Percentiles rank a stretch among this genome's conserved stretches.
Evolutionary conservation across 495 filamentous ascomycete genomes (phyloP).

Genomic region (Talaromyces proteolyticus): DNA sequence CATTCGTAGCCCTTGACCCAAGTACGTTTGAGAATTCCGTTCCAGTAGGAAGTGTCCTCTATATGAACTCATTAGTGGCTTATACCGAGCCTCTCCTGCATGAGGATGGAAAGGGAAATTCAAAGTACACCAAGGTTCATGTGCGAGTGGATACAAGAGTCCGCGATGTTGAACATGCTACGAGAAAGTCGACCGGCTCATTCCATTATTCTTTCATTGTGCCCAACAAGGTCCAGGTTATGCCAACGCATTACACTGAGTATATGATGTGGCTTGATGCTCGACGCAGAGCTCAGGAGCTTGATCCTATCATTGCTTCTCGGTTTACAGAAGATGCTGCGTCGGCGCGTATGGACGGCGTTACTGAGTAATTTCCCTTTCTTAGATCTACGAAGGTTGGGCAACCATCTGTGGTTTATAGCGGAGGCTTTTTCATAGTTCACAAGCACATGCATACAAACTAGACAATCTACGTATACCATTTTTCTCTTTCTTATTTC

Average conservation of each 20-base stretch:
- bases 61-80: conserved; percentile 69
- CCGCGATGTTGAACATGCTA: conserved; percentile 70
- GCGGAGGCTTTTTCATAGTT: too few relatives aligned
- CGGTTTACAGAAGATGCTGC: conserved; percentile 30
- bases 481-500: too few relatives aligned
- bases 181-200: conserved; percentile 68
- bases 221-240: conserved; percentile 62
- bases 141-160: conserved; percentile 74
- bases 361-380: conserved; percentile 30
- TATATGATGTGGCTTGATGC: conserved; percentile 80
- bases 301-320: conserved; percentile 25
- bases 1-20: conserved; percentile 73
- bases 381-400: neutral
- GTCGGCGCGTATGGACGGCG: conserved; percentile 35
- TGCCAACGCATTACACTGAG: conserved; percentile 69
- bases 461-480: too few relatives aligned
- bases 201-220: conserved; percentile 86
- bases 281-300: conserved; percentile 49
- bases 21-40: conserved; percentile 81
- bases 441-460: too few relatives aligned
- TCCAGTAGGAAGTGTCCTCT: conserved; percentile 76
- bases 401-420: too few relatives aligned
- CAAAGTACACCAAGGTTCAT: conserved; percentile 61
- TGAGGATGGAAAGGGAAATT: conserved; percentile 23
- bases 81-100: conserved; percentile 65